Evolutionary conservation across 805 yeast genomes (phyloP).

Genomic region (Ogataea glucozyma): DNA sequence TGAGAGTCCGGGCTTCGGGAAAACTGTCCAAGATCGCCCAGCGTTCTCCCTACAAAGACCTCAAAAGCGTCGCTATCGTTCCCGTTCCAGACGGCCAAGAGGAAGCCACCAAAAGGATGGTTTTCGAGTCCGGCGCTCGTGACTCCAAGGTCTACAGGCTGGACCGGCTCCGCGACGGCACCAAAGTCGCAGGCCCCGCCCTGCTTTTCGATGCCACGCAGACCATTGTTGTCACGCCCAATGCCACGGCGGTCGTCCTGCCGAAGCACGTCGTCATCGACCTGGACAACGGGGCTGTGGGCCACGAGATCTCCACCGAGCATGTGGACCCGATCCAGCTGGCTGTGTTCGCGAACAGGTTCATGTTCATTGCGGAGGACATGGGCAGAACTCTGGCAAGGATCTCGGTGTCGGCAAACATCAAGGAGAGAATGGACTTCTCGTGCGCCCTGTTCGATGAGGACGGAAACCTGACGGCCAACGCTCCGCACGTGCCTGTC

Average conservation of each 20-base stretch:
- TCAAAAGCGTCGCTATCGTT: conserved; percentile 59
- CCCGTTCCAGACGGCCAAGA: conserved; percentile 73
- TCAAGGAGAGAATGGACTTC: conserved; percentile 48
- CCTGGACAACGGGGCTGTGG: conserved; percentile 24
- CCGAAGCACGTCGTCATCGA: conserved; percentile 36
- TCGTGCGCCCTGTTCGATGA: conserved; percentile 50
- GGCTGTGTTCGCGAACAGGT: conserved; percentile 46
- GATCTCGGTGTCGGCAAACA: conserved; percentile 45
- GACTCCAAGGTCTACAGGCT: conserved; percentile 44
- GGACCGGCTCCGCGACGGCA: conserved; percentile 49
- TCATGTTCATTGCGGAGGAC: conserved; percentile 51
- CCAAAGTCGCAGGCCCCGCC: conserved; percentile 48
- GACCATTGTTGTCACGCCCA: conserved; percentile 38
- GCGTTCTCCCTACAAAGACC: conserved; percentile 15
- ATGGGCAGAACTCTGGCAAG: conserved; percentile 47
- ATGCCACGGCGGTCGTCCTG: conserved; percentile 33
- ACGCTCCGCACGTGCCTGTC: conserved; percentile 43
- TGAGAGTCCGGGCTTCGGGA: conserved; percentile 63
- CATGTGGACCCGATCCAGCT: conserved; percentile 44
- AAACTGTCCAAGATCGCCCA: conserved; percentile 52
- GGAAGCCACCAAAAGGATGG: conserved; percentile 46
- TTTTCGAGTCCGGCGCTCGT: conserved; percentile 21
- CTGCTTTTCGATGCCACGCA: conserved; percentile 38
- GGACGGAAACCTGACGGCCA: conserved; percentile 36
- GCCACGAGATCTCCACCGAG: conserved; percentile 42